Percentiles rank a stretch among this genome's conserved stretches.
phyloP scores from a whole-genome alignment of 1,284 basidiomycete genomes.

The Boletellus deceptivus region DNA sequence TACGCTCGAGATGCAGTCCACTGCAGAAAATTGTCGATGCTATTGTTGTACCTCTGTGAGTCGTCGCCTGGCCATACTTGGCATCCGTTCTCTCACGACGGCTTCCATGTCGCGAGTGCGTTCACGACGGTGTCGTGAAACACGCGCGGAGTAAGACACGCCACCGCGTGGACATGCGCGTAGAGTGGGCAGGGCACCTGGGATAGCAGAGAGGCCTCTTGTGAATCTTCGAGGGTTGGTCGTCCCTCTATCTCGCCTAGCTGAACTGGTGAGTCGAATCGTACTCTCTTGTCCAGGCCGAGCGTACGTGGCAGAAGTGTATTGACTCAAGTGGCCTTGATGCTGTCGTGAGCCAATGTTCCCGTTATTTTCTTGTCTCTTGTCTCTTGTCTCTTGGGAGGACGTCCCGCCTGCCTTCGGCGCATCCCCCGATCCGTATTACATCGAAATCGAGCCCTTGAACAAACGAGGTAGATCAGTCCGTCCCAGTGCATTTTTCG shows the following conservation, averaged over 20 bases:
- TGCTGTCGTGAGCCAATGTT: conserved; percentile 44
- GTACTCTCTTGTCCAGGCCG: background rate
- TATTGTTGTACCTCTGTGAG: too few species aligned
- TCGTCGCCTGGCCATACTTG: too few species aligned
- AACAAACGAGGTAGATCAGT: conserved; percentile 67
- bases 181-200: too few species aligned
- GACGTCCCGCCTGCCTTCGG: conserved; percentile 68
- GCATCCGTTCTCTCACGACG: too few species aligned
- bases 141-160: too few species aligned
- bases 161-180: too few species aligned
- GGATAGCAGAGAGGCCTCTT: conserved; percentile 66
- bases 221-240: conserved; percentile 62
- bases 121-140: too few species aligned
- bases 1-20: too few species aligned
- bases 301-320: background rate
- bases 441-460: conserved; percentile 58
- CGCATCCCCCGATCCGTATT: conserved; percentile 74
- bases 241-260: conserved; percentile 68
- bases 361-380: conserved; percentile 68
- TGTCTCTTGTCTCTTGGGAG: conserved; percentile 73
- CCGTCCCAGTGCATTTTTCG: background rate
- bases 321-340: conserved; percentile 6
- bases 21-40: too few species aligned
- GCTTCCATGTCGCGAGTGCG: too few species aligned
- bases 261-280: conserved; percentile 65